These are phyloP conservation scores for Ogataea parapolymorpha DNA, from an alignment of 805 yeast species.

Conservation along the genomic window DNA sequence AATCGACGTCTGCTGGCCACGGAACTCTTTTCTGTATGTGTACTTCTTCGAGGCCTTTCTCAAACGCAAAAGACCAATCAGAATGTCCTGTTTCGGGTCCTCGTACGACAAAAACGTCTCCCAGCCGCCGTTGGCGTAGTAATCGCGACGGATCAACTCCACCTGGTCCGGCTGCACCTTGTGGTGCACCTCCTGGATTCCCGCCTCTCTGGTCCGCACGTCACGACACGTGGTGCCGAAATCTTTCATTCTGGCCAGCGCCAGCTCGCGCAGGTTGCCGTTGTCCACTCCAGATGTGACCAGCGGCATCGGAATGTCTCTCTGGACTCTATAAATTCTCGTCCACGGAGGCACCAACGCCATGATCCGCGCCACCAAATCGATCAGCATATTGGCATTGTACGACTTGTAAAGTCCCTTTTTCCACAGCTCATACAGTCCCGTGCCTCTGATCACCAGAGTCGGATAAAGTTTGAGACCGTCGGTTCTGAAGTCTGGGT, in stretches of 20 bases:
- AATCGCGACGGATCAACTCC: constrained; percentile 91
- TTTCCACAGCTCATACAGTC: constrained; percentile 95
- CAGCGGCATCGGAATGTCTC: constrained; percentile 98
- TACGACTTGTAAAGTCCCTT: constrained; percentile 92
- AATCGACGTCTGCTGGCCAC: constrained; percentile 78
- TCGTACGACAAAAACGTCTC: constrained; percentile 95
- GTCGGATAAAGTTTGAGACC: constrained; percentile 96
- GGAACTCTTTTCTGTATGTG: constrained; percentile 88
- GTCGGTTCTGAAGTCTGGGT: constrained; percentile 95
- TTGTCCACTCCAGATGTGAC: constrained; percentile 98
- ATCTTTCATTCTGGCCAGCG: constrained; percentile 96
- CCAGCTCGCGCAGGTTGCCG: constrained; percentile 93
- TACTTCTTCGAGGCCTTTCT: constrained; percentile 85
- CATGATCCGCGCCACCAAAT: constrained; percentile 90
- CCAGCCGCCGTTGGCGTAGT: constrained; percentile 98
- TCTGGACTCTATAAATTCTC: constrained; percentile 94
- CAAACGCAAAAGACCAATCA: constrained; percentile 85
- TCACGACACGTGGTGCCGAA: constrained; percentile 95
- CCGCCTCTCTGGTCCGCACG: constrained; percentile 96
- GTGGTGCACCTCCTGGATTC: constrained; percentile 97
- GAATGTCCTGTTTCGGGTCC: constrained; percentile 93
- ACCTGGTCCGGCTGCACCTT: constrained; percentile 97
- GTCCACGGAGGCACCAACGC: constrained; percentile 99
- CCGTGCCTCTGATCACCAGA: constrained; percentile 94
- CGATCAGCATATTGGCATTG: constrained; percentile 90